Evolutionary conservation across 768 basidiomycete species (phyloP).

Genomic region (Pleurotus tuber-regium): DNA sequence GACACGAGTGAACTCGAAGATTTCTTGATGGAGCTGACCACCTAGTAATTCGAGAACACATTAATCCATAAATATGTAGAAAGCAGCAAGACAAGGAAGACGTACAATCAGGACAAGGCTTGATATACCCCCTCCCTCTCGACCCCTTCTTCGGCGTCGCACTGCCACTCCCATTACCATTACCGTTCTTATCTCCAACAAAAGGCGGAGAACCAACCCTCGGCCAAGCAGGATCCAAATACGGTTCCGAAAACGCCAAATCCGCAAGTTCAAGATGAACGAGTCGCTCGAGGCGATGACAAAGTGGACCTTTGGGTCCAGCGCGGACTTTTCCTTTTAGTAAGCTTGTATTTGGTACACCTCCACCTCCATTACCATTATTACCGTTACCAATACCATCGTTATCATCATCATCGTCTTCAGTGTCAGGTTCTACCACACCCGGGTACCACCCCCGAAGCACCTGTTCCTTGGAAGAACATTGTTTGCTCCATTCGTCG

Average conservation of each 20-base stretch:
- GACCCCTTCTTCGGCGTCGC: constrained; percentile 20
- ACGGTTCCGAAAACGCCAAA: constrained; percentile 52
- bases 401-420: constrained; percentile 10
- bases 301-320: constrained; percentile 60
- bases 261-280: constrained; percentile 82
- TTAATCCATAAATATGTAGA: not conserved
- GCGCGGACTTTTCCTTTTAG: constrained; percentile 65
- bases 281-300: constrained; percentile 75
- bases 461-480: constrained; percentile 72
- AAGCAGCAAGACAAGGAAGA: not conserved
- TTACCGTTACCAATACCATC: constrained; percentile 29
- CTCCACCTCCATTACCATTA: constrained; percentile 31
- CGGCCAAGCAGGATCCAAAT: constrained; percentile 54
- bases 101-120: constrained; percentile 38
- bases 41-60: constrained; percentile 33
- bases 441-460: constrained; percentile 74
- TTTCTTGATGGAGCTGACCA: constrained; percentile 67
- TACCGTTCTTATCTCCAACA: constrained; percentile 12
- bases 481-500: constrained; percentile 81
- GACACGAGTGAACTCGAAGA: constrained; percentile 69
- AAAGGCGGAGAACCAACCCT: constrained; percentile 24
- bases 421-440: constrained; percentile 14
- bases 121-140: constrained; percentile 19
- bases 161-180: constrained; percentile 13
- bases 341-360: constrained; percentile 46